phyloP scores from a whole-genome alignment of 2,329 filamentous ascomycete species.

The Pseudogymnoascus sp. region DNA sequence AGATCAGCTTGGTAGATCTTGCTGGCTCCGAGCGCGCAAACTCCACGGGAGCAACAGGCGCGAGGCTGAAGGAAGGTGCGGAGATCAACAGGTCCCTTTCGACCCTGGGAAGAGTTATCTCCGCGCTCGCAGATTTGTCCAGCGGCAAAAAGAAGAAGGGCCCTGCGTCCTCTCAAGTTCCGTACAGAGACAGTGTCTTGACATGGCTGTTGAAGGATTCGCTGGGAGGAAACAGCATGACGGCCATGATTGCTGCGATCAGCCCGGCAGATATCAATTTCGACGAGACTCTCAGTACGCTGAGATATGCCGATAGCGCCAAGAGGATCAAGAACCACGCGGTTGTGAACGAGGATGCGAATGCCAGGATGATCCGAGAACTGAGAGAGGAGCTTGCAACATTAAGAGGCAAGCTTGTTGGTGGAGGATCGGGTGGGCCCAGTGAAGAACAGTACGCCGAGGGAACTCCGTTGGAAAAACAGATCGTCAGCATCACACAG shows the following conservation, averaged over 20 bases:
- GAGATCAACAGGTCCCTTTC: conserved; percentile 98
- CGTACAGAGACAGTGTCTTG: conserved; percentile 92
- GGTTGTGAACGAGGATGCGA: conserved; percentile 97
- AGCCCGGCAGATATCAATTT: conserved; percentile 99
- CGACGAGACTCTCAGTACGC: conserved; percentile 90
- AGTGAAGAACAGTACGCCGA: conserved; percentile 83
- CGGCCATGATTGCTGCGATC: conserved; percentile 98
- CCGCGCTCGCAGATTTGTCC: conserved; percentile 84
- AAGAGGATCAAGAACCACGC: conserved; percentile 99
- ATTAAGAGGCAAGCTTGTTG: conserved; percentile 76
- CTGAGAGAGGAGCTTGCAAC: conserved; percentile 89
- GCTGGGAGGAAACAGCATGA: conserved; percentile 96
- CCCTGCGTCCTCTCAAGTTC: conserved; percentile 65
- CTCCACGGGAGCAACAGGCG: conserved; percentile 94
- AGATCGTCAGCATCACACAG: conserved; percentile 90
- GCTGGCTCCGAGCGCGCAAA: conserved; percentile 94
- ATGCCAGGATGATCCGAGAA: conserved; percentile 97
- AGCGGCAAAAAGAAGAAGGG: conserved; percentile 72
- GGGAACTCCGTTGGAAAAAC: conserved; percentile 86
- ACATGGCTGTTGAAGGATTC: conserved; percentile 98
- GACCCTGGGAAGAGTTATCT: conserved; percentile 94
- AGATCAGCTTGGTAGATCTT: conserved; percentile 96
- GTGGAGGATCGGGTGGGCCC: conserved; percentile 44
- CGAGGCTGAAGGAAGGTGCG: conserved; percentile 90
- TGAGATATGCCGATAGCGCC: conserved; percentile 93